Evolutionary conservation across 345 rosid genomes (phyloP).

Genomic region (Murraya koenigii): DNA sequence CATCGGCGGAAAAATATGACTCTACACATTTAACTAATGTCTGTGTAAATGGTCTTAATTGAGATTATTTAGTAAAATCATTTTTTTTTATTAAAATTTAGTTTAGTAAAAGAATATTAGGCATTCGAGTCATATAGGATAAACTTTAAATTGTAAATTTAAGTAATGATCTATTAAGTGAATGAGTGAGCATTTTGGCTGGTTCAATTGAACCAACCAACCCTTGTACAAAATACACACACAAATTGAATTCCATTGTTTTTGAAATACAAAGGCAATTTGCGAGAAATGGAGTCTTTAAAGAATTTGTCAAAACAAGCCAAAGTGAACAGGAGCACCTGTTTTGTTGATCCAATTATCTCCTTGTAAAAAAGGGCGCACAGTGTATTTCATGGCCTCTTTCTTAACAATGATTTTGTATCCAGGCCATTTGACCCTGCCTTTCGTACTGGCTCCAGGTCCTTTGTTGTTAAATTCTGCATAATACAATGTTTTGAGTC

Average conservation of each 20-base stretch:
- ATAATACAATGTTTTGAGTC: slow-evolving; percentile 50
- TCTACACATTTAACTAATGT: no score
- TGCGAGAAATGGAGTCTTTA: not conserved
- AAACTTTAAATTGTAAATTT: no score
- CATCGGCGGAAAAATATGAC: no score
- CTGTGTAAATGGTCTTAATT: no score
- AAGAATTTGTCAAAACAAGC: slow-evolving; percentile 27
- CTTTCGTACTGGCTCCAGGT: slow-evolving; percentile 38
- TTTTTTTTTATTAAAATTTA: no score
- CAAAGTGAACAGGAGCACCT: slow-evolving; percentile 41
- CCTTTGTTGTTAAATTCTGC: slow-evolving; percentile 74
- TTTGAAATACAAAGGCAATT: not conserved
- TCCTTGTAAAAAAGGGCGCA: slow-evolving; percentile 53
- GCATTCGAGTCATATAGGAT: no score
- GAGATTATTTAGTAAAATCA: no score
- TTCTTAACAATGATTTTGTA: slow-evolving; percentile 39
- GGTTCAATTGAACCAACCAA: no score
- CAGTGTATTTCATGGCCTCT: slow-evolving; percentile 59
- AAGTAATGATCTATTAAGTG: no score
- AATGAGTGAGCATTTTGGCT: no score
- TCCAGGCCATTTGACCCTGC: slow-evolving; percentile 80
- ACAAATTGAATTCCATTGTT: not conserved
- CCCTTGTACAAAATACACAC: no score
- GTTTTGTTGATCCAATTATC: slow-evolving; percentile 43
- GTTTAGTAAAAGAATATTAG: no score